These are phyloP conservation scores for Cenchrus purpureus DNA, from an alignment of 176 grass and related monocot genomes.

Conservation along the genomic window DNA sequence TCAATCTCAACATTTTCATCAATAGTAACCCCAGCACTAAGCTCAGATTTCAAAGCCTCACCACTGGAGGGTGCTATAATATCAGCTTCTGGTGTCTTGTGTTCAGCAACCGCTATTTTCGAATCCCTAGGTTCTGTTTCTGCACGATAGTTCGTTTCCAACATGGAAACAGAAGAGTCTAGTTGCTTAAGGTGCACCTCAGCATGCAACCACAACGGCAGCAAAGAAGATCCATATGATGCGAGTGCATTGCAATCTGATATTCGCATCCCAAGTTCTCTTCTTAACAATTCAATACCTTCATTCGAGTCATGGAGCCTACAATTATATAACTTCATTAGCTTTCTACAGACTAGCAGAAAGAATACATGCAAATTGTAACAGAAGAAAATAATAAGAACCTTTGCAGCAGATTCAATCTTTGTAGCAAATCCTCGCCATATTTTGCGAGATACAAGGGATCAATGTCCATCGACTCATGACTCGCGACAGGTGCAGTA, in stretches of 20 bases:
- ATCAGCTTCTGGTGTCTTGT: slow-evolving; percentile 46
- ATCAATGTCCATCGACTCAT: slow-evolving; percentile 66
- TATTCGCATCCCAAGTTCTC: slow-evolving; percentile 82
- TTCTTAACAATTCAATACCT: slow-evolving; percentile 59
- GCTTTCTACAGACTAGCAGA: slow-evolving; percentile 23
- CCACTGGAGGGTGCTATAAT: slow-evolving; percentile 27
- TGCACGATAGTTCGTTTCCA: slow-evolving; percentile 57
- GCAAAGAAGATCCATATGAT: slow-evolving; percentile 84
- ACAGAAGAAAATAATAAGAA: slow-evolving; percentile 41
- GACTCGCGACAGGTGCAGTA: slow-evolving; percentile 24
- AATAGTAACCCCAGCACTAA: slow-evolving; percentile 6
- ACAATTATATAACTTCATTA: slow-evolving; percentile 24
- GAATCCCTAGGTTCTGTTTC: slow-evolving; percentile 37
- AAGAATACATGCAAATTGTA: slow-evolving; percentile 22
- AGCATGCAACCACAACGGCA: slow-evolving; percentile 92
- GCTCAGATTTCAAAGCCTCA: slow-evolving; percentile 46
- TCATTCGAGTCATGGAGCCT: slow-evolving; percentile 46
- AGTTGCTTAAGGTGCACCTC: slow-evolving; percentile 78
- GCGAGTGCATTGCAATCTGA: slow-evolving; percentile 79
- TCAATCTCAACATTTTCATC: slow-evolving; percentile 49
- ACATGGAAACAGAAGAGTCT: slow-evolving; percentile 63
- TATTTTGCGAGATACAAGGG: slow-evolving; percentile 81
- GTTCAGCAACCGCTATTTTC: slow-evolving; percentile 33
- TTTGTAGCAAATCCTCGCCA: slow-evolving; percentile 74
- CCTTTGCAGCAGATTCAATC: slow-evolving; percentile 72